These are phyloP conservation scores for Microbotryum saponariae DNA, from an alignment of 1,284 basidiomycete species.

Conservation along the genomic window DNA sequence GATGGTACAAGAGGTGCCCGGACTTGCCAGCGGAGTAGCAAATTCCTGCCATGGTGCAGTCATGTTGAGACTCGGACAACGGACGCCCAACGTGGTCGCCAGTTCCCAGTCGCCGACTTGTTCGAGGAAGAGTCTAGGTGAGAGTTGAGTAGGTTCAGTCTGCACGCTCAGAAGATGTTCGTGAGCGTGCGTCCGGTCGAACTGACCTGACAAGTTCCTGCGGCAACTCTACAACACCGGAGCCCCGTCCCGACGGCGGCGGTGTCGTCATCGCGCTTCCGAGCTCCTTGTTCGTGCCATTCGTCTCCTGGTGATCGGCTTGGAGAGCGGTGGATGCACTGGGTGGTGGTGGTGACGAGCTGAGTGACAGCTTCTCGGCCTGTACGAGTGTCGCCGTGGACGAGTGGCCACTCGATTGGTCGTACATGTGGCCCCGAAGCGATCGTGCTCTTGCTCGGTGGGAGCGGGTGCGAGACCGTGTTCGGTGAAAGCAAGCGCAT, in stretches of 20 bases:
- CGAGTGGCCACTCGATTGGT: no score
- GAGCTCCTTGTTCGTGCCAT: no score
- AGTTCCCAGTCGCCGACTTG: constrained; percentile 72
- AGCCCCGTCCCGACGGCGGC: neutral
- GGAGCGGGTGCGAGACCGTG: no score
- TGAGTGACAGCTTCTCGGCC: no score
- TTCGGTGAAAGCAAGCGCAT: no score
- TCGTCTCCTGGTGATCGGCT: no score
- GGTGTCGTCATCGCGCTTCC: neutral
- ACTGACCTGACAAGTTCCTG: constrained; percentile 16
- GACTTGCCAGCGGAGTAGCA: constrained; percentile 51
- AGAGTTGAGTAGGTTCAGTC: neutral
- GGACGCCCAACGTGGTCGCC: constrained; percentile 61
- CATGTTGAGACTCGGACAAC: constrained; percentile 53
- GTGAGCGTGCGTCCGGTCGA: neutral
- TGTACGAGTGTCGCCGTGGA: no score
- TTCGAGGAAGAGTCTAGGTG: constrained; percentile 1
- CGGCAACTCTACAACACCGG: constrained; percentile 9
- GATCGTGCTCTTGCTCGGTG: no score
- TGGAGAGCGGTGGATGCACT: no score
- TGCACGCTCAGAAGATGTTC: neutral
- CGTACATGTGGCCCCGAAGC: no score
- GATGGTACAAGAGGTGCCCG: constrained; percentile 51
- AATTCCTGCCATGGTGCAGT: constrained; percentile 58
- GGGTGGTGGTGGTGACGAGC: no score